Conservation (phyloP, 2,329 filamentous ascomycete genomes). For the Colletotrichum spinosum region DNA sequence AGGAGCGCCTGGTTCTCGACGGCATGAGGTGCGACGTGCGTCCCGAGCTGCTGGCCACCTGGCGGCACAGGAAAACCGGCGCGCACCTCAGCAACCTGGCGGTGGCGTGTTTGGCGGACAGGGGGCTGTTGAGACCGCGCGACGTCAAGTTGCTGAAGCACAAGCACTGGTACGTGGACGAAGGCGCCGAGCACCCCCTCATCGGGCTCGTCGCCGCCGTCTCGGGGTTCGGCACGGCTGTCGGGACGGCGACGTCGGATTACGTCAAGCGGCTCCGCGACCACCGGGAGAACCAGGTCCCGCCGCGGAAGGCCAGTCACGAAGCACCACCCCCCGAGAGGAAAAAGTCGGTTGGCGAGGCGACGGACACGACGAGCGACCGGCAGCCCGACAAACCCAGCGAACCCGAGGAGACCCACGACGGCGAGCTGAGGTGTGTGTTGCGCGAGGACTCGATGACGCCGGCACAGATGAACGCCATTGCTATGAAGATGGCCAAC, state of each 20-base stretch:
- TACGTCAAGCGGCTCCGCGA: conserved; percentile 38
- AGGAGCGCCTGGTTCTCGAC: conserved; percentile 65
- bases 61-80: conserved; percentile 70
- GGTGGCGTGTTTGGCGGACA: conserved; percentile 66
- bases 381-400: background rate
- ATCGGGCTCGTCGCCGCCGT: conserved; percentile 74
- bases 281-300: background rate
- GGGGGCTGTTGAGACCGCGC: conserved; percentile 65
- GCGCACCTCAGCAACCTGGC: conserved; percentile 71
- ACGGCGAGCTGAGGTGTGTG: conserved; percentile 2
- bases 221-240: conserved; percentile 72
- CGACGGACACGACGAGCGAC: conserved; percentile 19
- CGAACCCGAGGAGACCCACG: background rate
- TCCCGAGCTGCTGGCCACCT: conserved; percentile 69
- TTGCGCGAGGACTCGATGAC: conserved; percentile 29
- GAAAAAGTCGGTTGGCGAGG: conserved; percentile 8
- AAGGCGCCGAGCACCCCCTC: conserved; percentile 73
- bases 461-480: conserved; percentile 44
- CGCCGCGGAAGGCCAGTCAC: background rate
- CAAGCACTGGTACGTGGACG: conserved; percentile 71
- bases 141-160: conserved; percentile 63
- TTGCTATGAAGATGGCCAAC: conserved; percentile 46
- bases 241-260: conserved; percentile 64
- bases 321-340: background rate
- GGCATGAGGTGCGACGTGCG: conserved; percentile 68